Evolutionary conservation across 2,329 filamentous ascomycete genomes (phyloP), one percentile per base, ranked within the genome.

Genomic region (Ophiostoma quercus): DNA sequence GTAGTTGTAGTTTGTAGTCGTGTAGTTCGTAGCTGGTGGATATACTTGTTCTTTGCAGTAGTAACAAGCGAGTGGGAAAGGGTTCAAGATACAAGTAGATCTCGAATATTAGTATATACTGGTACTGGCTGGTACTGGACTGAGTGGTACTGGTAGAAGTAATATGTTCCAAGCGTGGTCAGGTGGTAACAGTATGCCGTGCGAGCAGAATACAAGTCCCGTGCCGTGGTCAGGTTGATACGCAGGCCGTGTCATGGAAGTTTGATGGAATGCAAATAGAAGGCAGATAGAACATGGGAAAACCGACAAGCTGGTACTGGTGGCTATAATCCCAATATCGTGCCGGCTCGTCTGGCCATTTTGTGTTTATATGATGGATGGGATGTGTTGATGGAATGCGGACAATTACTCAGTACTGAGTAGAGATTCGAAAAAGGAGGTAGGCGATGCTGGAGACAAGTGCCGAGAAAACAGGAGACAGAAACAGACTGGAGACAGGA

Each of bases 301-400:
- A 12, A 41, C 62, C 41, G 39, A 25, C 39, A 12, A 25, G 65
- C 65, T 43, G 37, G 65, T 25, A 43, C 9, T 29, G n/a, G 25
- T 37, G 66, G 41, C 43, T 51, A 19, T 41, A 9, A 51, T 47
- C 25, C 25, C 16, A 25, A 29, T 32, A 34, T n/a, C 25, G 25
- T n/a, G 41, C 29, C 16, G 25, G 41, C 43, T 29, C 7, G 43
- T 57, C 47, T 37, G 47, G 66, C 32, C 66, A 57, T 57, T 34
- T 57, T 37, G 43, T 39, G 66, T 67, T 67, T 67, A 67, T 67
- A 67, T 67, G 66, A 67, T 67, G 66, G 60, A 19, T 19, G 60
- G 25, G 14, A 16, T 7, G 25, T 29, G n/a, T 57, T 7, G 12
- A 57, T 57, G 51, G n/a, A 12, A 63, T 37, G 60, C 9, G 54